phyloP scores from a whole-genome alignment of 495 filamentous ascomycete genomes.

The Aspergillus affinis region DNA sequence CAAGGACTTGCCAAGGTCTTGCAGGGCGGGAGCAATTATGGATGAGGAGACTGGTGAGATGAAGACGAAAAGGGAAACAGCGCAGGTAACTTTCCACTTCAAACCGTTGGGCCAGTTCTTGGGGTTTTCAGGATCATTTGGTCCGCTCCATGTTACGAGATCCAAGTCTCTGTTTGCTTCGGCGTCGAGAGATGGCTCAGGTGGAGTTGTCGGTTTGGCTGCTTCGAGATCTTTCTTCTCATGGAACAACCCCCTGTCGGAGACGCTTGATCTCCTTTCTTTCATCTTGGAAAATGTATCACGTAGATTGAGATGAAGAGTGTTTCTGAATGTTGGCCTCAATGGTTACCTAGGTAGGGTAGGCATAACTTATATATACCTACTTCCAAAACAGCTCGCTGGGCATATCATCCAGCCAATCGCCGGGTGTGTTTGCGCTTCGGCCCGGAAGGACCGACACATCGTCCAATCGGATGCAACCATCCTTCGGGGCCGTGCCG shows the following conservation, averaged over 20 bases:
- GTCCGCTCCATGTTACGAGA: slow-evolving; percentile 3
- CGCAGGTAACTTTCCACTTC: slow-evolving; percentile 1
- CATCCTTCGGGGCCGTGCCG: neutral
- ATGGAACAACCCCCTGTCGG: neutral
- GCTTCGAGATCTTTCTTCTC: slow-evolving; percentile 1
- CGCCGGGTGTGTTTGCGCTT: too few species aligned
- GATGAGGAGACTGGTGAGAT: slow-evolving; percentile 7
- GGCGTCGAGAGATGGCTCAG: slow-evolving; percentile 1
- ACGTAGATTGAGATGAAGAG: neutral
- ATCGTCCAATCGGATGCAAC: slow-evolving; percentile 1
- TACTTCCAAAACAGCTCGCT: too few species aligned
- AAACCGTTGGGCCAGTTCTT: slow-evolving; percentile 1
- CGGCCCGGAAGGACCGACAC: neutral
- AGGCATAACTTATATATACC: neutral
- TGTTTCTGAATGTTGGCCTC: neutral
- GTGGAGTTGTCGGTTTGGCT: neutral
- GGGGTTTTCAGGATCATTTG: slow-evolving; percentile 8
- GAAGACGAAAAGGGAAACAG: slow-evolving; percentile 3
- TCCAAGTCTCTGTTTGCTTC: neutral
- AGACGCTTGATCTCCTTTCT: neutral
- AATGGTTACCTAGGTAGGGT: neutral
- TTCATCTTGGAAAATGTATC: neutral
- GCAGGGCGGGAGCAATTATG: slow-evolving; percentile 8
- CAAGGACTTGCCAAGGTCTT: neutral
- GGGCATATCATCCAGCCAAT: too few species aligned